phyloP scores from a whole-genome alignment of 345 rosid species.

The Cardamine occulta region DNA sequence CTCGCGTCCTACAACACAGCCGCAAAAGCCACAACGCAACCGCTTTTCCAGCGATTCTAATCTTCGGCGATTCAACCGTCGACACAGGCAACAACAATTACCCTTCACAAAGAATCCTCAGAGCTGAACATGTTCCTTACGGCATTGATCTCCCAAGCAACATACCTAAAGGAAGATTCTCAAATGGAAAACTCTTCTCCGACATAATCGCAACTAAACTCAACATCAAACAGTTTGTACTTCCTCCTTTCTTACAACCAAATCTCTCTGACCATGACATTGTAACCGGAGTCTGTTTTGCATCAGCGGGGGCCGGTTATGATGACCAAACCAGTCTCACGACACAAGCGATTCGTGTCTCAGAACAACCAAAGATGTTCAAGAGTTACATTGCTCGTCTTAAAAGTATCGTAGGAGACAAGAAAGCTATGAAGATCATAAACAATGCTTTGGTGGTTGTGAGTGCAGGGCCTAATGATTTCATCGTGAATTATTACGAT shows the following conservation, averaged over 20 bases:
- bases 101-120: neutral
- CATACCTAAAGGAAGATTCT: constrained; percentile 11
- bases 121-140: neutral
- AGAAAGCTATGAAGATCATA: constrained; percentile 44
- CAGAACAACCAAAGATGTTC: constrained; percentile 4
- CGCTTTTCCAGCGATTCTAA: constrained; percentile 22
- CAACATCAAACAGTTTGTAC: constrained; percentile 23
- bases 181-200: constrained; percentile 10
- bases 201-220: constrained; percentile 14
- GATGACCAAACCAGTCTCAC: neutral
- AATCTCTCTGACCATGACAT: constrained; percentile 21
- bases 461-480: constrained; percentile 54
- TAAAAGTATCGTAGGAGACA: constrained; percentile 39
- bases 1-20: neutral
- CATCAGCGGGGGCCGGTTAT: constrained; percentile 16
- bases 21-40: neutral
- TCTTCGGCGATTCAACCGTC: constrained; percentile 19
- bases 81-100: constrained; percentile 22
- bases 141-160: constrained; percentile 5
- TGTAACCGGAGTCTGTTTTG: constrained; percentile 9
- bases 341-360: neutral
- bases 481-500: constrained; percentile 5
- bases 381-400: constrained; percentile 19
- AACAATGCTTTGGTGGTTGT: constrained; percentile 41
- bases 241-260: constrained; percentile 21